These are phyloP conservation scores for Gossypium longicalyx DNA, from an alignment of 345 rosid species.

Conservation along the genomic window DNA sequence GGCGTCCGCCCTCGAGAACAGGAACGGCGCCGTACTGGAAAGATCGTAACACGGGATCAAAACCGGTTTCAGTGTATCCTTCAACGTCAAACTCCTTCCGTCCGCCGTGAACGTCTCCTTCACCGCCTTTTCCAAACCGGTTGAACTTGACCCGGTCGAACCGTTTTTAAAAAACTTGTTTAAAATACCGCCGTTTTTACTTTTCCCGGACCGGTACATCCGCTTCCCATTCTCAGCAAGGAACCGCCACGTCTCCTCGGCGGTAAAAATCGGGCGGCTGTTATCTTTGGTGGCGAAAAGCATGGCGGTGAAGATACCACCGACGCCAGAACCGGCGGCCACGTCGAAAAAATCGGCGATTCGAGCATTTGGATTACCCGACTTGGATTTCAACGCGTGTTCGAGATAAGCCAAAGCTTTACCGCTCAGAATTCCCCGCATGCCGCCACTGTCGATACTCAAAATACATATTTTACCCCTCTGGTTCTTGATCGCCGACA, in stretches of 20 bases:
- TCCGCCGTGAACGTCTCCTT: slow-evolving; percentile 60
- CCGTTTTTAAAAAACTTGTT: slow-evolving; percentile 52
- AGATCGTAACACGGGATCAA: slow-evolving; percentile 90
- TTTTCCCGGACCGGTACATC: slow-evolving; percentile 42
- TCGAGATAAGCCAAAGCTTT: slow-evolving; percentile 87
- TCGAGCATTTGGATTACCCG: slow-evolving; percentile 84
- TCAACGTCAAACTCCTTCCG: slow-evolving; percentile 52
- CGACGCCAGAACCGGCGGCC: slow-evolving; percentile 84
- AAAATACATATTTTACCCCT: slow-evolving; percentile 89
- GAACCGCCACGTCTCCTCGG: slow-evolving; percentile 93
- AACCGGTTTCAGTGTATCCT: slow-evolving; percentile 88
- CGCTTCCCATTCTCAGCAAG: slow-evolving; percentile 63
- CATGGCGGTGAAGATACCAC: slow-evolving; percentile 92
- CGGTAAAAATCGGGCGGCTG: slow-evolving; percentile 60
- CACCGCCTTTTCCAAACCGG: slow-evolving; percentile 57
- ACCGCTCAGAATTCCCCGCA: slow-evolving; percentile 84
- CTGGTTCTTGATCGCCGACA: slow-evolving; percentile 67
- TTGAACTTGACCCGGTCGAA: slow-evolving; percentile 32
- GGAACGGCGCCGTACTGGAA: slow-evolving; percentile 76
- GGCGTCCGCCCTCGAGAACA: slow-evolving; percentile 95
- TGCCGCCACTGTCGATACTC: slow-evolving; percentile 80
- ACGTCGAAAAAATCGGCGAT: slow-evolving; percentile 92
- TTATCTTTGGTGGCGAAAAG: slow-evolving; percentile 73
- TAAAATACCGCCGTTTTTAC: slow-evolving; percentile 32
- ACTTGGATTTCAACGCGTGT: slow-evolving; percentile 66